phyloP scores from a whole-genome alignment of 1,284 basidiomycete genomes.

The Cystobasidium sp. region DNA sequence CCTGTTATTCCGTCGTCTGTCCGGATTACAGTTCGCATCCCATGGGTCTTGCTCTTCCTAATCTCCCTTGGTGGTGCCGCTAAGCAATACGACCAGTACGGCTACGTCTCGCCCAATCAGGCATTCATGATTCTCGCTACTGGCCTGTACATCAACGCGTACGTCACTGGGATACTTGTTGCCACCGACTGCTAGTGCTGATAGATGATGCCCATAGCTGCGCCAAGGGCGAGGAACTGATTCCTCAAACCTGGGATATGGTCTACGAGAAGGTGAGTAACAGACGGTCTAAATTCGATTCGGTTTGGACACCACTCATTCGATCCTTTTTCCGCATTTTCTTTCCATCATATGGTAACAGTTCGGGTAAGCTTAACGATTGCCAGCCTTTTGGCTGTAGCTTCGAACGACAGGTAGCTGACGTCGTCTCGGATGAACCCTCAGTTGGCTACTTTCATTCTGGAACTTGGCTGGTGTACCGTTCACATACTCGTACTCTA shows the following conservation, averaged over 20 bases:
- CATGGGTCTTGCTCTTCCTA: conserved; percentile 95
- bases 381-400: too few relatives aligned
- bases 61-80: conserved; percentile 88
- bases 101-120: conserved; percentile 95
- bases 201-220: conserved; percentile 17
- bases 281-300: too few relatives aligned
- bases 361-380: too few relatives aligned
- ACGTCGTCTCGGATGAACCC: too few relatives aligned
- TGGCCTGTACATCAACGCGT: conserved; percentile 95
- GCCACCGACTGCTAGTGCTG: too few relatives aligned
- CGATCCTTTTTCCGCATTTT: too few relatives aligned
- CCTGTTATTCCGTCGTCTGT: too few relatives aligned
- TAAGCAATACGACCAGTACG: conserved; percentile 92
- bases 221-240: conserved; percentile 71
- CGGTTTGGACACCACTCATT: too few relatives aligned
- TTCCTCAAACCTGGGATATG: conserved; percentile 99
- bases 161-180: conserved; percentile 53
- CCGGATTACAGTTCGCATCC: conserved; percentile 79
- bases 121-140: conserved; percentile 95
- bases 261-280: conserved; percentile 91
- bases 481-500: conserved; percentile 89
- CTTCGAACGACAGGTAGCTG: too few relatives aligned
- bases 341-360: too few relatives aligned
- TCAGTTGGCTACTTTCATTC: conserved; percentile 57
- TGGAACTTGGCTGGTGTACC: conserved; percentile 85